These are phyloP conservation scores for Boeremia lycopersici DNA, from an alignment of 2,329 filamentous ascomycete genomes.

Conservation along the genomic window DNA sequence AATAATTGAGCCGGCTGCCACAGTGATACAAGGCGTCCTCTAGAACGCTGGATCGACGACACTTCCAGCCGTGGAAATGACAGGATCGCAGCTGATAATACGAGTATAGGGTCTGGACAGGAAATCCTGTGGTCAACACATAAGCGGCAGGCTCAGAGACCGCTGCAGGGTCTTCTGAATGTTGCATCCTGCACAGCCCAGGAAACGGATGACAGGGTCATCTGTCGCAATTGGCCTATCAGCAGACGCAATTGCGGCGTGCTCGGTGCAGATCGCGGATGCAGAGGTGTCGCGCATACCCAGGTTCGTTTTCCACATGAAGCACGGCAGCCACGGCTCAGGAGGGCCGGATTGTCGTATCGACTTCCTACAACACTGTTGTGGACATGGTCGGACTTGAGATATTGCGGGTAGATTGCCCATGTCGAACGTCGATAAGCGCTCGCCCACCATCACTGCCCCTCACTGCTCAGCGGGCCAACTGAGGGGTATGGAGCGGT, in stretches of 20 bases:
- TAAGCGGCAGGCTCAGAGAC: slow-evolving; percentile 32
- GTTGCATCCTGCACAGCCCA: slow-evolving; percentile 24
- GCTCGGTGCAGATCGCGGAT: slow-evolving; percentile 39
- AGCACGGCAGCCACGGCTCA: slow-evolving; percentile 14
- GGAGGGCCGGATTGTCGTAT: slow-evolving; percentile 6
- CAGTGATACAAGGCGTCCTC: slow-evolving; percentile 22
- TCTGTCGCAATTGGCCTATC: slow-evolving; percentile 45
- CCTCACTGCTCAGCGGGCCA: slow-evolving; percentile 13
- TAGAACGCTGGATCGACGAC: slow-evolving; percentile 26
- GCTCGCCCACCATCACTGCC: neutral
- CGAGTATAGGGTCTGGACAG: slow-evolving; percentile 34
- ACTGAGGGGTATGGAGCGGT: slow-evolving; percentile 20
- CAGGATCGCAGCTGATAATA: slow-evolving; percentile 32
- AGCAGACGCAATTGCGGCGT: slow-evolving; percentile 32
- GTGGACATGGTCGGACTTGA: neutral
- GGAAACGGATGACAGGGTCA: slow-evolving; percentile 33
- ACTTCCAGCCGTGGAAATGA: slow-evolving; percentile 23
- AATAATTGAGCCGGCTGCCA: slow-evolving; percentile 11
- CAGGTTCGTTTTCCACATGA: slow-evolving; percentile 7
- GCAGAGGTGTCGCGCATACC: slow-evolving; percentile 33
- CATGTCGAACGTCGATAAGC: slow-evolving; percentile 9
- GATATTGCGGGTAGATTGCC: slow-evolving; percentile 8
- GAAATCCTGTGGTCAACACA: slow-evolving; percentile 28
- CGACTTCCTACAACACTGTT: neutral
- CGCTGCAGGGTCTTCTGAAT: slow-evolving; percentile 42